Evolutionary conservation across 2,329 filamentous ascomycete species (phyloP).

Genomic region (Coleophoma eucalyptorum): DNA sequence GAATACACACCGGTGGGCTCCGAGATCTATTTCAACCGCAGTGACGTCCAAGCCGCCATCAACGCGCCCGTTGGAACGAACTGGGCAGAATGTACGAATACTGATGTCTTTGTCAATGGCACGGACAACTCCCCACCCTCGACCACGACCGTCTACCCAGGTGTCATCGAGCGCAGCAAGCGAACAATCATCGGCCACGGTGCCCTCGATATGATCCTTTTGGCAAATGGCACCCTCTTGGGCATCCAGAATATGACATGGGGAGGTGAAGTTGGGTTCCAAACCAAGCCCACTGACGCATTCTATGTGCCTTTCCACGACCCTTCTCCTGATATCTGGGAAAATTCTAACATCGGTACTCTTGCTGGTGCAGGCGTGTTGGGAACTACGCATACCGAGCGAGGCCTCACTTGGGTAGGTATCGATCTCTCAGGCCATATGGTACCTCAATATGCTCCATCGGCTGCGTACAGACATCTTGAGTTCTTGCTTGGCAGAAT

Average conservation of each 20-base stretch:
- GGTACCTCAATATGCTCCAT: constrained; percentile 62
- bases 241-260: constrained; percentile 69
- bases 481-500: constrained; percentile 74
- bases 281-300: constrained; percentile 32
- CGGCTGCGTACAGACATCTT: constrained; percentile 65
- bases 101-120: constrained; percentile 40
- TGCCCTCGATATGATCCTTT: constrained; percentile 52
- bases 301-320: constrained; percentile 47
- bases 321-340: constrained; percentile 47
- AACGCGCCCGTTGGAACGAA: constrained; percentile 62
- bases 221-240: constrained; percentile 56
- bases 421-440: constrained; percentile 64
- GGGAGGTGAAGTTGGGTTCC: constrained; percentile 57
- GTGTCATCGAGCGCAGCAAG: constrained; percentile 69
- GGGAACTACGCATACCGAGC: constrained; percentile 68
- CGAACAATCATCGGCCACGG: constrained; percentile 75
- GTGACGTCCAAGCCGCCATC: constrained; percentile 58
- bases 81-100: constrained; percentile 53
- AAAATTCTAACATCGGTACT: constrained; percentile 33
- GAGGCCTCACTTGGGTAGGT: constrained; percentile 68
- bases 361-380: constrained; percentile 65
- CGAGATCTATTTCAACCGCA: constrained; percentile 58
- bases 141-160: constrained; percentile 55
- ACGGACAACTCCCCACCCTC: constrained; percentile 51
- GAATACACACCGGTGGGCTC: constrained; percentile 60